phyloP scores from a whole-genome alignment of 352 stramenopile species.

The Sclerospora graminicola region DNA sequence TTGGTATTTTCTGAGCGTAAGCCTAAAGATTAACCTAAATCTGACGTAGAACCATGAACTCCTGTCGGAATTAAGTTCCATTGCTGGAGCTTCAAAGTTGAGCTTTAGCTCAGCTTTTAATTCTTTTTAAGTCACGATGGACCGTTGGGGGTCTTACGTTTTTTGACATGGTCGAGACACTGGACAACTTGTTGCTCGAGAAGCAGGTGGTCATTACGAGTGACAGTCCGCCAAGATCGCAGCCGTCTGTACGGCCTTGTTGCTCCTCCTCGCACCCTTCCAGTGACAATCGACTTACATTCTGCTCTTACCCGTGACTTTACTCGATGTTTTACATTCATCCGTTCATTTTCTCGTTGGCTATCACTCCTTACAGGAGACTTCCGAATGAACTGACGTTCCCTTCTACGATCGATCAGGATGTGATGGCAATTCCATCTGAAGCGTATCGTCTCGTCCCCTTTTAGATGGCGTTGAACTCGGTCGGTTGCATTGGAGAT shows the following conservation, averaged over 20 bases:
- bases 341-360: slow-evolving; percentile 72
- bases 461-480: slow-evolving; percentile 57
- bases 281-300: slow-evolving; percentile 87
- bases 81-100: too few relatives aligned
- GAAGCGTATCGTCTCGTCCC: slow-evolving; percentile 26
- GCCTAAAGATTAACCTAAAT: too few relatives aligned
- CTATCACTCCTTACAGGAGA: slow-evolving; percentile 47
- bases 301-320: slow-evolving; percentile 49
- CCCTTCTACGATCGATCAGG: slow-evolving; percentile 77
- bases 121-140: too few relatives aligned
- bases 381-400: slow-evolving; percentile 69
- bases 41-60: too few relatives aligned
- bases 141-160: slow-evolving; percentile 46
- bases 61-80: too few relatives aligned
- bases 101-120: too few relatives aligned
- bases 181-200: slow-evolving; percentile 62
- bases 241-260: slow-evolving; percentile 53
- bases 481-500: slow-evolving; percentile 42
- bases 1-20: too few relatives aligned
- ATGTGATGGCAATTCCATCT: slow-evolving; percentile 36
- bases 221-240: slow-evolving; percentile 55
- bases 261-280: slow-evolving; percentile 67
- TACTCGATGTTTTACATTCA: slow-evolving; percentile 79
- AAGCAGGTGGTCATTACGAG: slow-evolving; percentile 78
- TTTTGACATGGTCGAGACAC: slow-evolving; percentile 55